These are phyloP conservation scores for Fallopia convolvulus DNA, from an alignment of 148 eudicot species.

Conservation along the genomic window DNA sequence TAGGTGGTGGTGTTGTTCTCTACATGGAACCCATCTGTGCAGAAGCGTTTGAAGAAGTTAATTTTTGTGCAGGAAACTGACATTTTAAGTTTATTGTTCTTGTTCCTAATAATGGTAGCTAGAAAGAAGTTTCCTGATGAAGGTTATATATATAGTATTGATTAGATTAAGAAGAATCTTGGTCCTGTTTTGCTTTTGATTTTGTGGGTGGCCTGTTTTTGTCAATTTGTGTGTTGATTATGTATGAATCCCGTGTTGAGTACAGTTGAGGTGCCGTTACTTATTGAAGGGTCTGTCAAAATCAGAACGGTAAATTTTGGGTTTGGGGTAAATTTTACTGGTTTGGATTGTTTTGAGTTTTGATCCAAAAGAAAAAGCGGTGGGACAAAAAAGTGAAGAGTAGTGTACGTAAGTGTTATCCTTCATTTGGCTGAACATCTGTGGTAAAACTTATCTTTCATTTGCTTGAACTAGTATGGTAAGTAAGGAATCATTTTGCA, in stretches of 20 bases:
- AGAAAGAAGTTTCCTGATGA: background rate
- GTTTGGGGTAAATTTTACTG: background rate
- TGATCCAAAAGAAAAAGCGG: background rate
- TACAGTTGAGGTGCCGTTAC: background rate
- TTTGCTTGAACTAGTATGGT: background rate
- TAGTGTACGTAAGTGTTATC: background rate
- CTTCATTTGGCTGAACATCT: background rate
- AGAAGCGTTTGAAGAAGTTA: slow-evolving; percentile 37
- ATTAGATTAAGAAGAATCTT: background rate
- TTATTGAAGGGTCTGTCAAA: background rate
- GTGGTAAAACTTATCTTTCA: background rate
- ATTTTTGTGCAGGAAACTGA: slow-evolving; percentile 28
- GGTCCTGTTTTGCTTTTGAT: background rate
- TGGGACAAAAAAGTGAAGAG: background rate
- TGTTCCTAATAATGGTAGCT: background rate
- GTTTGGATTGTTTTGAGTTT: background rate
- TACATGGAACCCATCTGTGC: slow-evolving; percentile 41
- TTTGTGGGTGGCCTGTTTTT: background rate
- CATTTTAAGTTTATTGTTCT: slow-evolving; percentile 24
- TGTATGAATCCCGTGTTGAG: background rate
- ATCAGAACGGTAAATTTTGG: background rate
- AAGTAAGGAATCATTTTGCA: background rate
- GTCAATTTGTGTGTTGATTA: background rate
- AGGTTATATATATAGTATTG: background rate
- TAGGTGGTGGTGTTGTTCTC: slow-evolving; percentile 20